Percentiles rank a stretch among this genome's conserved stretches.
These are phyloP conservation scores for Plasmodium reichenowi DNA, from an alignment of 169 alveolate species.

Conservation along the genomic window DNA sequence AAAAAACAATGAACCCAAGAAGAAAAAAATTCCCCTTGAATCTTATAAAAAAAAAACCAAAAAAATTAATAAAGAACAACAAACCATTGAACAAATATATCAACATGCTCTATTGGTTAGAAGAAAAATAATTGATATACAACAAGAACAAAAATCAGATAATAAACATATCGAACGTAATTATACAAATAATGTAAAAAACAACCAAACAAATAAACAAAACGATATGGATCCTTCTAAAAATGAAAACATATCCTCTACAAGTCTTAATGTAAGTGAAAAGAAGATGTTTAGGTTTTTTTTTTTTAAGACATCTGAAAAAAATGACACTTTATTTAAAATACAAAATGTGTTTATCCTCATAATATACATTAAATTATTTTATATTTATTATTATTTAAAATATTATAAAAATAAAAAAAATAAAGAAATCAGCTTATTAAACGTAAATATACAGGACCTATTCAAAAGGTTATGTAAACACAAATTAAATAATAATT, in stretches of 20 bases:
- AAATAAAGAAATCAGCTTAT: slow-evolving; percentile 20
- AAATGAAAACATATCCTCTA: no score
- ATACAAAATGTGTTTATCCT: slow-evolving; percentile 30
- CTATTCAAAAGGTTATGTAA: background rate
- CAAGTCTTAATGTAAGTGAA: background rate
- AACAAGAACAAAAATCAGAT: no score
- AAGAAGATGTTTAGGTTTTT: background rate
- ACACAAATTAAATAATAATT: background rate
- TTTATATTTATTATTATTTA: slow-evolving; percentile 2
- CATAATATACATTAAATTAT: slow-evolving; percentile 30
- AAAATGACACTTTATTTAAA: slow-evolving; percentile 10
- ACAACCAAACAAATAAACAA: no score
- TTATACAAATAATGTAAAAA: no score
- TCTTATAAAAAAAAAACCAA: no score
- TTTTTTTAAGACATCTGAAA: background rate
- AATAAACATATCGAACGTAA: no score
- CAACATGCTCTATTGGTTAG: no score
- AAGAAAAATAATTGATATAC: no score
- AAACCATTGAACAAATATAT: no score
- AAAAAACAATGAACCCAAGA: background rate
- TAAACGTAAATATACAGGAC: slow-evolving; percentile 7
- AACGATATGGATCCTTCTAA: no score
- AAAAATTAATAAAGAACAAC: no score
- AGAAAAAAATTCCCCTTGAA: background rate
- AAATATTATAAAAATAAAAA: background rate